Evolutionary conservation across 179 eudicot species (phyloP).

Genomic region (Patellifolia procumbens): DNA sequence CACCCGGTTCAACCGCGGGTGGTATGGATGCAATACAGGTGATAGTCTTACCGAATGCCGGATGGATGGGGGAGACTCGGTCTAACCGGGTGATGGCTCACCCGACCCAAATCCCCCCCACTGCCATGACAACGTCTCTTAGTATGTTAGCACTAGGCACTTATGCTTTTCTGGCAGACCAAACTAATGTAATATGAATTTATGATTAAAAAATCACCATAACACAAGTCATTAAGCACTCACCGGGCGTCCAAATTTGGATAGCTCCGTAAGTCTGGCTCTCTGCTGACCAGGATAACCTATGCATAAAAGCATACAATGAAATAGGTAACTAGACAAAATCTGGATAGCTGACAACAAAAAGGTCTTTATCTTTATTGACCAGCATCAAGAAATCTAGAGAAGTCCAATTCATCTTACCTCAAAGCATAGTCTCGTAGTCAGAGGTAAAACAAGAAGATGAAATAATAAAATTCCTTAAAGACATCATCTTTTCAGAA

Average conservation of each 20-base stretch:
- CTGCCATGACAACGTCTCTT: no score
- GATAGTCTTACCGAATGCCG: no score
- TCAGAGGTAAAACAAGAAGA: background rate
- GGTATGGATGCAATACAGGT: no score
- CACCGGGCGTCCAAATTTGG: conserved; percentile 96
- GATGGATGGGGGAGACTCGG: no score
- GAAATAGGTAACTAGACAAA: background rate
- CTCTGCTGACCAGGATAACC: conserved; percentile 77
- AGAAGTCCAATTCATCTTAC: background rate
- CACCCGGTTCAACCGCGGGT: no score
- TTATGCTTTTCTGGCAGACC: background rate
- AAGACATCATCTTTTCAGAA: background rate
- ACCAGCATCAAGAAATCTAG: background rate
- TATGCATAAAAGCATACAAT: conserved; percentile 12
- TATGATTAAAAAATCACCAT: background rate
- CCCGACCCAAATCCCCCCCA: no score
- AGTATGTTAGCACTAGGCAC: background rate
- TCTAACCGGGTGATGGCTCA: no score
- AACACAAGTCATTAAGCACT: conserved; percentile 28
- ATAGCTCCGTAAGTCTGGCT: conserved; percentile 76
- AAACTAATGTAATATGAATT: background rate
- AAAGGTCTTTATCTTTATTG: background rate
- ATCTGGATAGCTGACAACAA: background rate
- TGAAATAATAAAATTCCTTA: background rate
- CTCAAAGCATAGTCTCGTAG: background rate